Percentiles rank a stretch among this genome's conserved stretches.
phyloP scores from a whole-genome alignment of 2,329 filamentous ascomycete genomes.

The Fusarium drepaniforme region DNA sequence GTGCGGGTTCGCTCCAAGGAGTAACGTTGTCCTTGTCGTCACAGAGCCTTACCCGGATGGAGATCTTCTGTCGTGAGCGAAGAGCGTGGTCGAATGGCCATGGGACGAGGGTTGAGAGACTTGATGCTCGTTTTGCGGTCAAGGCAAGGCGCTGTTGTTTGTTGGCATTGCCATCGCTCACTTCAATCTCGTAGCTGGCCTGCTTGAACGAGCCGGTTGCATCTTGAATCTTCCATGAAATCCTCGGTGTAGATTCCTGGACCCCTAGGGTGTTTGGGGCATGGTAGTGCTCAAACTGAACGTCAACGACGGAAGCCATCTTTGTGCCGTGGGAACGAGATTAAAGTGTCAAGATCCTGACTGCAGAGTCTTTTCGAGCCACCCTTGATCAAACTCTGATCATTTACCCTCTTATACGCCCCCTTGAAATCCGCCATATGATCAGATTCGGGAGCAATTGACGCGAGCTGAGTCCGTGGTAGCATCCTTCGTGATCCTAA shows the following conservation, averaged over 20 bases:
- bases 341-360: background rate
- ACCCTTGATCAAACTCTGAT: background rate
- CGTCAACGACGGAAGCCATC: constrained; percentile 7
- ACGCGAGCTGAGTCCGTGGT: background rate
- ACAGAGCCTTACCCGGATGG: constrained; percentile 21
- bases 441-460: background rate
- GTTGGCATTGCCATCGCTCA: background rate
- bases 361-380: background rate
- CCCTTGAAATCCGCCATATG: background rate
- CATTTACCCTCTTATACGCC: background rate
- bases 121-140: background rate
- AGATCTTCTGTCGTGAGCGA: constrained; percentile 17
- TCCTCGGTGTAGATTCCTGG: constrained; percentile 9
- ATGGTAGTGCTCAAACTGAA: constrained; percentile 26
- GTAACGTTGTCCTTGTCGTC: background rate
- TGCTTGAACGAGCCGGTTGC: background rate
- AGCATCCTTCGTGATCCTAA: background rate
- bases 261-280: constrained; percentile 11
- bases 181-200: constrained; percentile 25
- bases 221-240: constrained; percentile 25
- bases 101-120: constrained; percentile 8
- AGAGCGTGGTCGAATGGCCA: constrained; percentile 24
- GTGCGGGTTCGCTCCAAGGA: constrained; percentile 25
- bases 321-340: background rate
- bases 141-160: background rate